phyloP scores from a whole-genome alignment of 1,139 yeast species.

The Diutina scorzettiae region DNA sequence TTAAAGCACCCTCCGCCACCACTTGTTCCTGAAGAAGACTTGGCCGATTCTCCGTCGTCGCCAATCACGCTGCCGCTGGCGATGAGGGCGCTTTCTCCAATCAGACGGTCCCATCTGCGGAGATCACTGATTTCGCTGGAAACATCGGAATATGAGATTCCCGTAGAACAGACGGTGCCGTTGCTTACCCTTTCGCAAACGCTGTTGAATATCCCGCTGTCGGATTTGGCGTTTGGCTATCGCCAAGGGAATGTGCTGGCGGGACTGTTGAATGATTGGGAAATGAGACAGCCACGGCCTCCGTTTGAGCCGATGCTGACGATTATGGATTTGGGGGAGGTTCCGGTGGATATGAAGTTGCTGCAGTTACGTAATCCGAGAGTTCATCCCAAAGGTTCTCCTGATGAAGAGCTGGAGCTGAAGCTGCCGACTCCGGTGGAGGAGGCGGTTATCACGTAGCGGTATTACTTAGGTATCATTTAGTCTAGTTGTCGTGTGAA shows the following conservation, averaged over 20 bases:
- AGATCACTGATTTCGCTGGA: constrained; percentile 3
- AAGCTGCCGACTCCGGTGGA: not conserved
- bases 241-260: not conserved
- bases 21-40: not conserved
- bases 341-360: constrained; percentile 6
- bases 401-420: not conserved
- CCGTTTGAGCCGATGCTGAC: constrained; percentile 5
- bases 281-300: constrained; percentile 1
- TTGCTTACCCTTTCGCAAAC: constrained; percentile 4
- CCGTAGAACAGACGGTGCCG: constrained; percentile 3
- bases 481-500: no score
- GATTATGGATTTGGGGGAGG: constrained; percentile 4
- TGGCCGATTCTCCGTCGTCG: constrained; percentile 2
- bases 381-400: not conserved
- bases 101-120: not conserved
- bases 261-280: constrained; percentile 5
- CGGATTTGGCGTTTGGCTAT: not conserved
- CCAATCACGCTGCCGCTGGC: constrained; percentile 3
- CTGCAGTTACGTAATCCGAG: constrained; percentile 3
- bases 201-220: not conserved
- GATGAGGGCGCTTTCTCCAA: not conserved
- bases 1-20: not conserved
- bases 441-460: no score
- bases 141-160: not conserved
- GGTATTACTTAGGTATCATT: no score